Conservation (phyloP, 768 basidiomycete species). For the Neoboletus subvelutipes region DNA sequence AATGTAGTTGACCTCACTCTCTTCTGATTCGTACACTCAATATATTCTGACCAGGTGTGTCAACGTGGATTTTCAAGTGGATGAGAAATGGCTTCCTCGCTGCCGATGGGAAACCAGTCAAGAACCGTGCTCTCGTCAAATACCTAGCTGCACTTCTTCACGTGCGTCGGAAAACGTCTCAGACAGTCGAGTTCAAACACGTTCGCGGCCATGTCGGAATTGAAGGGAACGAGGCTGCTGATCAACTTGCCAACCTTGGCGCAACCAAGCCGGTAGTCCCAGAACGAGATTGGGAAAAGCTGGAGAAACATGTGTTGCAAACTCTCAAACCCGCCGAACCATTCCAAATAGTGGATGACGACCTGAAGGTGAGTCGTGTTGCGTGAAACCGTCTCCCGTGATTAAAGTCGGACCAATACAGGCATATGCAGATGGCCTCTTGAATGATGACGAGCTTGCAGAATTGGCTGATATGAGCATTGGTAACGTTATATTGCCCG, state of each 20-base stretch:
- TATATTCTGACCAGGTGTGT: slow-evolving; percentile 54
- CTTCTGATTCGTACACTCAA: slow-evolving; percentile 7
- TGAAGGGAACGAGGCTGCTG: slow-evolving; percentile 86
- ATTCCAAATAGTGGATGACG: not conserved
- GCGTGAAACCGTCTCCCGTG: not conserved
- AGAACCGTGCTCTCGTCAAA: slow-evolving; percentile 69
- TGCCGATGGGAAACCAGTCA: slow-evolving; percentile 54
- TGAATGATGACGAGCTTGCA: slow-evolving; percentile 36
- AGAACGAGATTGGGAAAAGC: slow-evolving; percentile 61
- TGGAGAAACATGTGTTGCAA: slow-evolving; percentile 17
- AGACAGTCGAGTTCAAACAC: slow-evolving; percentile 61
- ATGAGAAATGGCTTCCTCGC: slow-evolving; percentile 48
- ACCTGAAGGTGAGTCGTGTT: slow-evolving; percentile 21
- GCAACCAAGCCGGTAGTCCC: slow-evolving; percentile 34
- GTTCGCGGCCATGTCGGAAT: slow-evolving; percentile 80
- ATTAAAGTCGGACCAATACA: slow-evolving; percentile 11
- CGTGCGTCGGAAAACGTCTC: slow-evolving; percentile 48
- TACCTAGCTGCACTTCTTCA: slow-evolving; percentile 67
- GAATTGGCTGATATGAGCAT: slow-evolving; percentile 13
- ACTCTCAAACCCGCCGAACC: slow-evolving; percentile 10
- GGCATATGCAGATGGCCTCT: slow-evolving; percentile 37
- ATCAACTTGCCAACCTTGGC: slow-evolving; percentile 66
- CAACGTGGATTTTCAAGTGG: slow-evolving; percentile 73
- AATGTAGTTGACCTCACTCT: slow-evolving; percentile 47
- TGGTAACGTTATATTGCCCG: not conserved